Evolutionary conservation across 2,329 filamentous ascomycete genomes (phyloP).

Genomic region (Diaporthe australafricana): DNA sequence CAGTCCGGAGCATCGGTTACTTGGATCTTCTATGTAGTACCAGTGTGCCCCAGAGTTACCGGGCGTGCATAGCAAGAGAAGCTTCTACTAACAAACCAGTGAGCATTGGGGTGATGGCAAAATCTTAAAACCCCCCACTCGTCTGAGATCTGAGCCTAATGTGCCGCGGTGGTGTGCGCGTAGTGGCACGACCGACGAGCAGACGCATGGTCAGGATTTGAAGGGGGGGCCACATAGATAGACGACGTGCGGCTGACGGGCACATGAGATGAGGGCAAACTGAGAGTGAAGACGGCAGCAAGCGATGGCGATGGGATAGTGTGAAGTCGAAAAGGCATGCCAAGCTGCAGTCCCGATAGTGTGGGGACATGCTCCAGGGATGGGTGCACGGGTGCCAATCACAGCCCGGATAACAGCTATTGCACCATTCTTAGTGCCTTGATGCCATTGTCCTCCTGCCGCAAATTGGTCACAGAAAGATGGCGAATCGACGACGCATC

Average conservation of each 20-base stretch:
- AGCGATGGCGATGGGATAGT: background rate
- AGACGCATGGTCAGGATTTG: background rate
- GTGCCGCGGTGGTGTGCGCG: constrained; percentile 6
- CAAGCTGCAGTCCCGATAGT: constrained; percentile 23
- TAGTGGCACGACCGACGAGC: background rate
- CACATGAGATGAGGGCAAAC: background rate
- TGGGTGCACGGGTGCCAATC: constrained; percentile 2
- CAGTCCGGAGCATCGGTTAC: background rate
- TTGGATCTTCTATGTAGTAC: background rate
- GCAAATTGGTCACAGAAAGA: constrained; percentile 3
- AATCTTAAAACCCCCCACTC: background rate
- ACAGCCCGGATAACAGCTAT: constrained; percentile 9
- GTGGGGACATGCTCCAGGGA: constrained; percentile 10
- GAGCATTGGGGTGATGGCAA: background rate
- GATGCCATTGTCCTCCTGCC: constrained; percentile 27
- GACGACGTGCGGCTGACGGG: constrained; percentile 23
- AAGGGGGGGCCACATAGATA: background rate
- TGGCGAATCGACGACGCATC: constrained; percentile 15
- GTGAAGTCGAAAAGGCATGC: background rate
- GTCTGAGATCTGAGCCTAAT: background rate
- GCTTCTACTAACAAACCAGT: background rate
- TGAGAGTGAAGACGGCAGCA: background rate
- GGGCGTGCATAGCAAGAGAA: background rate
- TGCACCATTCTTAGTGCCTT: constrained; percentile 31
- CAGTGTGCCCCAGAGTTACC: background rate